Evolutionary conservation across 2,329 filamentous ascomycete genomes (phyloP), one percentile per base, ranked within the genome.

Genomic region (Colletotrichum abscissum): DNA sequence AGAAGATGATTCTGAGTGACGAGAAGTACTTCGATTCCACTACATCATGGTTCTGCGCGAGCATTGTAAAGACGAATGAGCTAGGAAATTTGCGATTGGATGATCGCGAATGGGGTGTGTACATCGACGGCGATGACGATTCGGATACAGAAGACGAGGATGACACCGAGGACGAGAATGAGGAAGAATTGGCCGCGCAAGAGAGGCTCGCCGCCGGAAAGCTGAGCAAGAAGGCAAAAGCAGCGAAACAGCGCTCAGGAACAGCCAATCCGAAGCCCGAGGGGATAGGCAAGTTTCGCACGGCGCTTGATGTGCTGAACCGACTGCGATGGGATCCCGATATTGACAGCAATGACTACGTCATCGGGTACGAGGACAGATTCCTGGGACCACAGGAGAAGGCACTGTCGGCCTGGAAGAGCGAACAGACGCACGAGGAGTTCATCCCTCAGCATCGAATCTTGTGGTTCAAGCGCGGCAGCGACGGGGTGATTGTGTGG

Each of bases 381-480:
- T 92, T 92, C 76, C 73, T 84, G 4, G 89, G 89, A 1, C 83
- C 85, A 2, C 85, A 84, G 75, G 90, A 92, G 79, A 88, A 87
- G 75, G 78, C 84, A 1, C 80, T 92, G 5, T 86, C 86, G 64
- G 81, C 84, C 35, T 92, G 90, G 90, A 91, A 89, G 82, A 84
- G 82, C 19, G 90, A 92, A 77, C 87, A 89, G 80, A 91, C 90
- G 38, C 88, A 92, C 75, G 89, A 92, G 72, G 90, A 92, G 79
- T 92, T 91, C 77, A 92, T 92, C 68, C 91, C 91, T 7, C 89
- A 92, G 80, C 90, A 92, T 77, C 84, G 90, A 19, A 90, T 92
- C 74, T 78, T 90, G 69, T 92, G 90, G 78, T 92, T 92, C 77
- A 89, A 86, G 79, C 83, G 86, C 12, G 85, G 80, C 78, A 87